Evolutionary conservation across 805 yeast genomes (phyloP), one percentile per base, ranked within the genome.

Genomic region (Yarrowia osloensis): DNA sequence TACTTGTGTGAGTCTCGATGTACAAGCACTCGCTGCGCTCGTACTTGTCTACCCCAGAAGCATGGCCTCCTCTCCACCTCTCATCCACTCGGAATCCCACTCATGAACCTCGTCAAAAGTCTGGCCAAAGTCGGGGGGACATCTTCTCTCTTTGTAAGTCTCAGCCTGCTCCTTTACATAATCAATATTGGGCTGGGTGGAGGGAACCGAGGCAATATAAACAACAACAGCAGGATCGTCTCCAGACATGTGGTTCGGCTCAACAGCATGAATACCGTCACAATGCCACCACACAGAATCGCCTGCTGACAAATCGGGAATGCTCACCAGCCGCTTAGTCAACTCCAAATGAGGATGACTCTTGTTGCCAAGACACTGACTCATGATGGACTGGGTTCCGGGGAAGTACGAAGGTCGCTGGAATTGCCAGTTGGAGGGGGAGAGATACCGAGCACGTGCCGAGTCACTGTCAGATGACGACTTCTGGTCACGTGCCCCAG

Each of bases 261-360:
- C 61, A 4, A 54, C 61, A 9, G 61, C 61, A 24, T 54, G 61
- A 21, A 54, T 54, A 2, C 61, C 61, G 26, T 54, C 61, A 24
- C 61, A 54, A 35, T 54, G 61, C 61, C 61, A 54, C 61, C 61
- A 54, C 1, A 54, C 61, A 1, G 61, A 35, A n/a, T 54, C 61
- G 1, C 61, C 61, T 0, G 44, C 31, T 0, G n/a, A 11, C n/a
- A 54, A 19, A 6, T 54, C 61, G 17, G 61, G 61, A 12, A 54
- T 54, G 22, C 61, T 54, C 12, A 35, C 61, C 2, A 54, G 12
- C 9, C 61, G 44, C 17, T 35, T 24, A 17, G 19, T 22, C 15
- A 54, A 13, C 22, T 37, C 31, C 13, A 54, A 24, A n/a, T 54
- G 61, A 1, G 61, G 61, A n/a, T 54, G 61, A 15, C n/a, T 17